A percentile compares a stretch with the other conserved stretches of the same genome.
These are phyloP conservation scores for Waltiozyma solani DNA, from an alignment of 1,139 yeast species.

Conservation along the genomic window DNA sequence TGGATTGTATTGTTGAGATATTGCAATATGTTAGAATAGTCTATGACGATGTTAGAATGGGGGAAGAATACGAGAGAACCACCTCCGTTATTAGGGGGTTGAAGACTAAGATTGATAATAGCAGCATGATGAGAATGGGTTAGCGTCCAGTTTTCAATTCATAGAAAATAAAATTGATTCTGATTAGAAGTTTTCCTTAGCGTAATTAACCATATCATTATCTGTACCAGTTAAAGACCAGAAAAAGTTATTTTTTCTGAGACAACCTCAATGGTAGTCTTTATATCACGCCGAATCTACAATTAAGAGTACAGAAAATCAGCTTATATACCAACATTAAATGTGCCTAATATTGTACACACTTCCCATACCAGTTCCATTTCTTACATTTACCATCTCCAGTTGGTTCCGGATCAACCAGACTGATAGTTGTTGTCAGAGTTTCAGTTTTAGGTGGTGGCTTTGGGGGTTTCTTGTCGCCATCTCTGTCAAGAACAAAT, in stretches of 20 bases:
- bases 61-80: constrained; percentile 7
- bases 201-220: no score
- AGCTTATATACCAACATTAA: no score
- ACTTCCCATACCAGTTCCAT: constrained; percentile 20
- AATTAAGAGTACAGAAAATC: no score
- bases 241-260: no score
- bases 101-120: constrained; percentile 11
- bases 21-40: constrained; percentile 13
- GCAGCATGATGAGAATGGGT: constrained; percentile 6
- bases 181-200: no score
- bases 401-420: constrained; percentile 14
- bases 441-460: constrained; percentile 9
- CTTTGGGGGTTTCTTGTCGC: constrained; percentile 7
- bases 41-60: constrained; percentile 9
- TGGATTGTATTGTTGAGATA: constrained; percentile 27
- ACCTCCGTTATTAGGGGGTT: constrained; percentile 4
- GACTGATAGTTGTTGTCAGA: constrained; percentile 8
- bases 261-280: no score
- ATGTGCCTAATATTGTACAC: constrained; percentile 13
- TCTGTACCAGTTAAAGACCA: no score
- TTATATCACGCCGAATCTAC: no score
- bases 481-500: constrained; percentile 43
- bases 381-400: constrained; percentile 12
- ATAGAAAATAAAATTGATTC: no score
- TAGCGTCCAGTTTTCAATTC: no score